phyloP scores from a whole-genome alignment of 257 asterid species.

The Nicotiana attenuata region DNA sequence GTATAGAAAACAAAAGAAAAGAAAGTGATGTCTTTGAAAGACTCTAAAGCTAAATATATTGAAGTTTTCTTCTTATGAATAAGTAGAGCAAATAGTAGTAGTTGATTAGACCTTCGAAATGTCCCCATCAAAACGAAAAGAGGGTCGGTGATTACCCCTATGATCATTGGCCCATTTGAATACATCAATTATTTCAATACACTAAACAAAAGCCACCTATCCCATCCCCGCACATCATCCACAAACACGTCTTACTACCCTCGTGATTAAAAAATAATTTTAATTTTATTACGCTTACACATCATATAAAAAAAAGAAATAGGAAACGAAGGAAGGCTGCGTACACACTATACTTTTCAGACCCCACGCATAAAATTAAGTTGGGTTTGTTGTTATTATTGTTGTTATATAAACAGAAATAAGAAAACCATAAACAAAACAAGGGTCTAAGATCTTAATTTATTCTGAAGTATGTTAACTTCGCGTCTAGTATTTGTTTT shows the following conservation, averaged over 20 bases:
- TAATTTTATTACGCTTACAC: neutral
- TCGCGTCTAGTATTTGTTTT: neutral
- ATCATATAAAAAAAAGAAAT: neutral
- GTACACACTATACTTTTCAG: no score
- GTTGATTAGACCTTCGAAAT: constrained; percentile 12
- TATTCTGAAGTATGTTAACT: neutral
- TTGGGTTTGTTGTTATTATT: no score
- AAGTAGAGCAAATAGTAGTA: neutral
- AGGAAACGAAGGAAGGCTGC: neutral
- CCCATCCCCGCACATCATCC: constrained; percentile 2
- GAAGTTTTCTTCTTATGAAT: neutral
- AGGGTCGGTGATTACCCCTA: constrained; percentile 10
- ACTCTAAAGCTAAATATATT: neutral
- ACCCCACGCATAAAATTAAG: no score
- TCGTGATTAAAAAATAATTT: neutral
- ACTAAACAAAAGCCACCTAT: neutral
- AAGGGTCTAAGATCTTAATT: neutral
- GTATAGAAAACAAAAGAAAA: no score
- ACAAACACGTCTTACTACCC: neutral
- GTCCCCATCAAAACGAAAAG: constrained; percentile 16
- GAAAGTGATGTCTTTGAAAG: neutral
- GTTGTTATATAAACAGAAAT: no score
- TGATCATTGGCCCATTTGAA: constrained; percentile 11
- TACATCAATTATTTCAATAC: neutral
- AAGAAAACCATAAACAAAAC: no score